A percentile compares a stretch with the other conserved stretches of the same genome.
Evolutionary conservation across 2,329 filamentous ascomycete species (phyloP).

Genomic region (Arthrobotrys megalospora): DNA sequence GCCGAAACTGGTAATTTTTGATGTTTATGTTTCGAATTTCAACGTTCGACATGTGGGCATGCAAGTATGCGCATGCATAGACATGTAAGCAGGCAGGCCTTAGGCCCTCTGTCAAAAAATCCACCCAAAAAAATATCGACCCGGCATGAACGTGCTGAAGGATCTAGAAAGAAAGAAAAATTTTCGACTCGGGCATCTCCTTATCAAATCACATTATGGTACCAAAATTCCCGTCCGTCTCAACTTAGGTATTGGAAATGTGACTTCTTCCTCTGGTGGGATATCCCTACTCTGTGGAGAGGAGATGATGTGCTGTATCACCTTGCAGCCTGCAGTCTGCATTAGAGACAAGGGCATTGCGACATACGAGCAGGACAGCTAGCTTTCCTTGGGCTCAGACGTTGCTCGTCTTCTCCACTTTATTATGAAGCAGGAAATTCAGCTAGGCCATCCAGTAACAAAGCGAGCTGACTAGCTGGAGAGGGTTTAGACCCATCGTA

Average conservation of each 20-base stretch:
- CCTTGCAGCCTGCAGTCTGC: constrained; percentile 58
- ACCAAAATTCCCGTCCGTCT: constrained; percentile 10
- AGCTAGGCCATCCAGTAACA: constrained; percentile 34
- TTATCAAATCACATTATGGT: constrained; percentile 14
- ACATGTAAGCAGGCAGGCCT: constrained; percentile 22
- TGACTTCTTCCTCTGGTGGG: constrained; percentile 18
- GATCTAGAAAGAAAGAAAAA: not conserved
- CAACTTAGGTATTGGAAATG: constrained; percentile 4
- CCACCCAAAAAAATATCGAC: constrained; percentile 6
- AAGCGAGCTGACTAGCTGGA: constrained; percentile 32
- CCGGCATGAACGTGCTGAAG: not conserved
- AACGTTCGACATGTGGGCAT: constrained; percentile 19
- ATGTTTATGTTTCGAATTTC: constrained; percentile 37
- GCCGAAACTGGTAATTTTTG: constrained; percentile 34
- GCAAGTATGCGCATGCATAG: constrained; percentile 23
- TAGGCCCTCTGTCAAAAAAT: not conserved
- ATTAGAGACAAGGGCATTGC: constrained; percentile 59
- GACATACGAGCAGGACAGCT: constrained; percentile 57
- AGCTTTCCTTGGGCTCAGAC: constrained; percentile 24
- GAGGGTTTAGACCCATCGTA: constrained; percentile 57
- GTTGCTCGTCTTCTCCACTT: constrained; percentile 33
- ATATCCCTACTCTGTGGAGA: constrained; percentile 26
- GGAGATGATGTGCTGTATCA: constrained; percentile 60
- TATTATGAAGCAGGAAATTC: constrained; percentile 40
- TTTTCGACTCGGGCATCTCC: constrained; percentile 15